phyloP scores from a whole-genome alignment of 306 rosid species.

The Purshia tridentata region DNA sequence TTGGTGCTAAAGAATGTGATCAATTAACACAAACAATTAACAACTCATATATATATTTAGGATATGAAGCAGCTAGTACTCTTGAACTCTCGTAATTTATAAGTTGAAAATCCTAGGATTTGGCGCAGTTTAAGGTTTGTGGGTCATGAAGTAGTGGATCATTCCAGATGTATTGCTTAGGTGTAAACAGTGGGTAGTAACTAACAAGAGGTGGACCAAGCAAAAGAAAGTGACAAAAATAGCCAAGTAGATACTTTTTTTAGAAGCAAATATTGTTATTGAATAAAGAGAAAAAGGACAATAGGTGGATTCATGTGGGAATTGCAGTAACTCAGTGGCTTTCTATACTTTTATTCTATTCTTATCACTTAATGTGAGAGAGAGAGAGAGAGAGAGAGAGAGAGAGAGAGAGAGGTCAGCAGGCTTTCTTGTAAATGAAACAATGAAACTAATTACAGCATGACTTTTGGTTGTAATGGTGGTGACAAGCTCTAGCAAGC shows the following conservation, averaged over 20 bases:
- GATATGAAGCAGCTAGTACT: too few relatives aligned
- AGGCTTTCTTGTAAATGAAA: constrained; percentile 58
- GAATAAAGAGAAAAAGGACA: constrained; percentile 43
- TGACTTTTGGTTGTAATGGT: constrained; percentile 35
- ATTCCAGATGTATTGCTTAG: constrained; percentile 41
- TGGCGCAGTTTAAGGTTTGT: constrained; percentile 34
- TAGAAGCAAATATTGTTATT: constrained; percentile 16
- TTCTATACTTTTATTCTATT: constrained; percentile 43
- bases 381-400: constrained; percentile 15
- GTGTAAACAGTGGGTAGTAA: constrained; percentile 52
- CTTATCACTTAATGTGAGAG: constrained; percentile 37
- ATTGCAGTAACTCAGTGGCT: constrained; percentile 55
- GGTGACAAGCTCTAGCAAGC: constrained; percentile 23
- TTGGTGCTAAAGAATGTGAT: background rate
- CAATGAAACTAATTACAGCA: constrained; percentile 48
- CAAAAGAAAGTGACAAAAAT: constrained; percentile 50
- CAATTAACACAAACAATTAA: too few relatives aligned
- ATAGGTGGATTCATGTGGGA: constrained; percentile 75
- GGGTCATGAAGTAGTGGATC: constrained; percentile 36
- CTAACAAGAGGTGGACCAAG: constrained; percentile 42
- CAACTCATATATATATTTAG: too few relatives aligned
- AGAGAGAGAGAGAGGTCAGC: constrained; percentile 14
- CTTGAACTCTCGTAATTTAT: background rate
- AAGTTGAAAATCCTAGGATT: constrained; percentile 7
- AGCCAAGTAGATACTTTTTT: constrained; percentile 25